Conservation (phyloP, 176 grass and related monocot species). For the Triticum dicoccoides region DNA sequence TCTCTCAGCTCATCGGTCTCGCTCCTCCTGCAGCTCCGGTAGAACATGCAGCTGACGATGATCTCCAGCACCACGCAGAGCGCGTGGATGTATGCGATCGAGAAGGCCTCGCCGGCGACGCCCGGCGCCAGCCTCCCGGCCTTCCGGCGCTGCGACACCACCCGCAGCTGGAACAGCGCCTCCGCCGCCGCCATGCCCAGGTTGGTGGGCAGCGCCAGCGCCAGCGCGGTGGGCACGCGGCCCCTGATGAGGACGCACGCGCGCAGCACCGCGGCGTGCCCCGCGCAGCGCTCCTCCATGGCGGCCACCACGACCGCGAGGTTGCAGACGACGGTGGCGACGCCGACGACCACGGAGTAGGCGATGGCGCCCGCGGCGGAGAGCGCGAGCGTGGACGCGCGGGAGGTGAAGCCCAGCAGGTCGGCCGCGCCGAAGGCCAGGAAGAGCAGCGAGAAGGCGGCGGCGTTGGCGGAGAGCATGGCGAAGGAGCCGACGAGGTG, state of each 20-base stretch:
- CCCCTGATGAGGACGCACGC: slow-evolving; percentile 57
- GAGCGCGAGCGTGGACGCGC: slow-evolving; percentile 29
- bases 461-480: slow-evolving; percentile 70
- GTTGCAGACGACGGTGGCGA: slow-evolving; percentile 72
- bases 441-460: slow-evolving; percentile 76
- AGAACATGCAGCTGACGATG: slow-evolving; percentile 74
- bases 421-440: slow-evolving; percentile 67
- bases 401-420: slow-evolving; percentile 43
- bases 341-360: slow-evolving; percentile 63
- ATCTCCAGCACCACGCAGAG: slow-evolving; percentile 82
- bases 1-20: slow-evolving; percentile 51
- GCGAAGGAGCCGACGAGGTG: slow-evolving; percentile 61
- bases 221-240: slow-evolving; percentile 45
- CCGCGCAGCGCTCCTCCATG: slow-evolving; percentile 46
- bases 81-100: slow-evolving; percentile 71
- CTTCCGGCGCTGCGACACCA: slow-evolving; percentile 40
- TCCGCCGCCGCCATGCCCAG: slow-evolving; percentile 56
- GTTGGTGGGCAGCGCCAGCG: slow-evolving; percentile 68
- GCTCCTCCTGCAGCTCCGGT: slow-evolving; percentile 42
- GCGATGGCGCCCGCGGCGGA: slow-evolving; percentile 60
- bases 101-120: slow-evolving; percentile 76
- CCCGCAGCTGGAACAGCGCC: slow-evolving; percentile 76
- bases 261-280: slow-evolving; percentile 57
- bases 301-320: slow-evolving; percentile 65
- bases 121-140: slow-evolving; percentile 31